Percentiles rank a stretch among this genome's conserved stretches.
Conservation (phyloP, 1,284 basidiomycete species). For the Crepidotus sp. region DNA sequence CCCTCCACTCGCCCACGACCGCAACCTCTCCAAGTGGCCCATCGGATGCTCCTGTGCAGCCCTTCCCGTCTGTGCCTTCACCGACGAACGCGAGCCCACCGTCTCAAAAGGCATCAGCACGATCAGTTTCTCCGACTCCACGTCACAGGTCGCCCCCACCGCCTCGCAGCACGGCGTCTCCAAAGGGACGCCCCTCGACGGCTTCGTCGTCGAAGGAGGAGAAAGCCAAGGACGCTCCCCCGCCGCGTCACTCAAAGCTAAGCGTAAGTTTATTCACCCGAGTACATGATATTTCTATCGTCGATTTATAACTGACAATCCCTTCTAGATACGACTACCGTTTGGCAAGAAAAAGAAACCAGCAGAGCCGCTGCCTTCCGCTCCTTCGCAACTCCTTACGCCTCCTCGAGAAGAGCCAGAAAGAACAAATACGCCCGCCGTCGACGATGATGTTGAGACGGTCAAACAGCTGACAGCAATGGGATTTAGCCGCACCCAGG, state of each 20-base stretch:
- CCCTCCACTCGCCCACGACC: slow-evolving; percentile 22
- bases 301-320: slow-evolving; percentile 7
- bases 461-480: slow-evolving; percentile 73
- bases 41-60: slow-evolving; percentile 24
- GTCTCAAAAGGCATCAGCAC: neutral
- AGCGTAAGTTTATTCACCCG: slow-evolving; percentile 45
- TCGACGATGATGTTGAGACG: slow-evolving; percentile 66
- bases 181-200: slow-evolving; percentile 50
- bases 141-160: slow-evolving; percentile 40
- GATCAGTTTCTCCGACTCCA: slow-evolving; percentile 36
- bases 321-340: slow-evolving; percentile 60
- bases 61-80: slow-evolving; percentile 29
- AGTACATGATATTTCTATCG: neutral
- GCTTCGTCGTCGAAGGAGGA: slow-evolving; percentile 50
- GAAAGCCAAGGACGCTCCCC: slow-evolving; percentile 40
- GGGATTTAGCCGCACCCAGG: slow-evolving; percentile 77
- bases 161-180: slow-evolving; percentile 44
- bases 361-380: slow-evolving; percentile 39
- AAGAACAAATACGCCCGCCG: slow-evolving; percentile 39
- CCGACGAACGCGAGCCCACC: slow-evolving; percentile 18
- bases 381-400: slow-evolving; percentile 34
- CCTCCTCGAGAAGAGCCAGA: slow-evolving; percentile 43
- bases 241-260: slow-evolving; percentile 56
- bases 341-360: slow-evolving; percentile 71
- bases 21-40: slow-evolving; percentile 28